Evolutionary conservation across 768 basidiomycete species (phyloP).

Genomic region (Russula earlei): DNA sequence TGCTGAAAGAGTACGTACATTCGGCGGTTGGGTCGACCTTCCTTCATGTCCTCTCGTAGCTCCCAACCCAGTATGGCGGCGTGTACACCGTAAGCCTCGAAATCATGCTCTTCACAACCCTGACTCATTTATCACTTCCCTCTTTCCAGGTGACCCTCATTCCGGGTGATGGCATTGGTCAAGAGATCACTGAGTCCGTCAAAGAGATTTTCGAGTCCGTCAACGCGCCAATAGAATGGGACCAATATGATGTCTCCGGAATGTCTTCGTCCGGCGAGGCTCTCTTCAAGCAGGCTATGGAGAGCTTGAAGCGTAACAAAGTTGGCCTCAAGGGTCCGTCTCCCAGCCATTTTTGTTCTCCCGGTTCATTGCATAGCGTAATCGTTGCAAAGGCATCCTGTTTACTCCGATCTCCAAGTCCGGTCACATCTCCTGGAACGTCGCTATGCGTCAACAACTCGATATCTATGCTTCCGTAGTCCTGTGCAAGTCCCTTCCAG

Average conservation of each 20-base stretch:
- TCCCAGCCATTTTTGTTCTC: neutral
- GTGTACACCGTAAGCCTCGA: constrained; percentile 66
- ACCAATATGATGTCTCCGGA: constrained; percentile 96
- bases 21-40: constrained; percentile 2
- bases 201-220: constrained; percentile 98
- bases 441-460: constrained; percentile 98
- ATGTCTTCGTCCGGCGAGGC: constrained; percentile 90
- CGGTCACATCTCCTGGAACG: constrained; percentile 99
- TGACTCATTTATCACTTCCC: constrained; percentile 20
- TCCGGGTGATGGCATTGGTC: constrained; percentile 95
- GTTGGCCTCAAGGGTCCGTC: constrained; percentile 93
- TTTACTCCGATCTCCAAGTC: constrained; percentile 96
- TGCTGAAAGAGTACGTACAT: constrained; percentile 49
- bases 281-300: constrained; percentile 96
- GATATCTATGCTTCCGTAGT: constrained; percentile 99
- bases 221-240: constrained; percentile 99
- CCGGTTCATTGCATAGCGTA: neutral
- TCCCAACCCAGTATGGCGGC: constrained; percentile 84
- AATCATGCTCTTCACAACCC: constrained; percentile 1
- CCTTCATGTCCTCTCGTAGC: constrained; percentile 34
- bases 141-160: constrained; percentile 79
- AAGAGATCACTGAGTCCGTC: constrained; percentile 95
- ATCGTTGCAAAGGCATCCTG: constrained; percentile 65
- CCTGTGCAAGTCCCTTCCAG: constrained; percentile 94
- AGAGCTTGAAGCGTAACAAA: constrained; percentile 92